phyloP scores from a whole-genome alignment of 768 basidiomycete genomes.

The Rhodocollybia butyracea region DNA sequence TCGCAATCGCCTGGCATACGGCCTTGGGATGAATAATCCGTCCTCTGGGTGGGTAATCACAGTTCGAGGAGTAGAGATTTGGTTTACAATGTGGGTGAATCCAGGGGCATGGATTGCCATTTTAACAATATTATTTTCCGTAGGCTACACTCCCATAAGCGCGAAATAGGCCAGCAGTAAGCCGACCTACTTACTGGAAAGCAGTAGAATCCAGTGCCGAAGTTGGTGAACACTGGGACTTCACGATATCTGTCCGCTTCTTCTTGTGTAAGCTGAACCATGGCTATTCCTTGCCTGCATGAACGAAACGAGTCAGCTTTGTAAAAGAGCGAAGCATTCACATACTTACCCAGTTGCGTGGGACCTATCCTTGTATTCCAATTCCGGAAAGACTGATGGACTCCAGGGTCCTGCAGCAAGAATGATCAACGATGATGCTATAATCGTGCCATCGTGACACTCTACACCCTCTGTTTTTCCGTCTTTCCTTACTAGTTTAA shows the following conservation, averaged over 20 bases:
- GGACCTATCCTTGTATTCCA: conserved; percentile 47
- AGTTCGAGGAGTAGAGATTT: conserved; percentile 78
- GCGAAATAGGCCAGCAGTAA: no score
- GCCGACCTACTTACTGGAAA: conserved; percentile 76
- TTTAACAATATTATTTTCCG: conserved; percentile 68
- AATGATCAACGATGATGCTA: conserved; percentile 60
- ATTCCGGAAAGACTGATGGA: conserved; percentile 66
- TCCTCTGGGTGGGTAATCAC: conserved; percentile 53
- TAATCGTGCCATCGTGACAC: conserved; percentile 53
- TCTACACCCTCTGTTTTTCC: conserved; percentile 55
- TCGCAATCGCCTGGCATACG: conserved; percentile 48
- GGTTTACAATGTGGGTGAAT: conserved; percentile 46
- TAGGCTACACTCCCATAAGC: conserved; percentile 47
- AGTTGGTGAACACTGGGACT: conserved; percentile 72
- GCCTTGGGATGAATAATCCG: conserved; percentile 66
- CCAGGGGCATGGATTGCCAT: conserved; percentile 76
- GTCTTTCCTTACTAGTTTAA: conserved; percentile 37
- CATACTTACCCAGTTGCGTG: conserved; percentile 80
- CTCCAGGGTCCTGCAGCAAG: conserved; percentile 86
- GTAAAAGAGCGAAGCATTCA: background rate
- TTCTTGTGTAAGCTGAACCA: conserved; percentile 67
- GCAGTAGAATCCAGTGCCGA: conserved; percentile 71
- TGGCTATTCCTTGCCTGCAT: conserved; percentile 73
- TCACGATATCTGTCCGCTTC: conserved; percentile 61
- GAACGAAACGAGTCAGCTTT: background rate